phyloP scores from a whole-genome alignment of 78 protist species.

The Dictyostelium intermedium region DNA sequence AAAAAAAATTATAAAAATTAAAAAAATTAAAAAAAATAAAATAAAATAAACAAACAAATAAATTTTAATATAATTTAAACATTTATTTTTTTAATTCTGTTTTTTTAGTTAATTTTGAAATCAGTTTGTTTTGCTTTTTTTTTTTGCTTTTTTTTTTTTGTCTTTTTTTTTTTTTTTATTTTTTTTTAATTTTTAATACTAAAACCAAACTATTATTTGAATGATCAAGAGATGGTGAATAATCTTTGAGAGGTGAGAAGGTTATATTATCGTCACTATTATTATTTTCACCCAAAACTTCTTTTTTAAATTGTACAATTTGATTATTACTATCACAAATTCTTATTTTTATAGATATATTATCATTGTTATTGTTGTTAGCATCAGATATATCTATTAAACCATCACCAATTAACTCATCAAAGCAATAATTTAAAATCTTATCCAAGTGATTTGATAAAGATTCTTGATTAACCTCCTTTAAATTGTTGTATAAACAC shows the following conservation, averaged over 20 bases:
- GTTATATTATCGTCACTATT: background rate
- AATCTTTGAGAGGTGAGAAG: background rate
- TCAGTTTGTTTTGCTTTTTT: background rate
- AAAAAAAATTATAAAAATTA: no score
- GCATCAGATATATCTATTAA: background rate
- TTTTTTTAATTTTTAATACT: background rate
- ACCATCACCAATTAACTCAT: background rate
- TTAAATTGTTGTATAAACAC: background rate
- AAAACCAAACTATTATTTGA: background rate
- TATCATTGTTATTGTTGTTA: background rate
- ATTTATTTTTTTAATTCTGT: background rate
- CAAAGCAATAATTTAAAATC: background rate
- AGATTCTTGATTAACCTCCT: background rate
- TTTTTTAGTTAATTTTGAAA: background rate
- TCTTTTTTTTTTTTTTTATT: no score
- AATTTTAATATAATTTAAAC: background rate
- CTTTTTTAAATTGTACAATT: background rate
- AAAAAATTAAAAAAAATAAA: no score
- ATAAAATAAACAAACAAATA: background rate
- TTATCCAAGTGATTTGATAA: background rate
- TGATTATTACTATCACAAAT: background rate
- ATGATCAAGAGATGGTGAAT: background rate
- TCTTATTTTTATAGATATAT: background rate
- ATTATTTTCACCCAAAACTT: background rate
- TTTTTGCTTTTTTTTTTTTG: no score